A percentile compares a stretch with the other conserved stretches of the same genome.
Conservation (phyloP, 345 rosid species). For the Aquilaria malaccensis region DNA sequence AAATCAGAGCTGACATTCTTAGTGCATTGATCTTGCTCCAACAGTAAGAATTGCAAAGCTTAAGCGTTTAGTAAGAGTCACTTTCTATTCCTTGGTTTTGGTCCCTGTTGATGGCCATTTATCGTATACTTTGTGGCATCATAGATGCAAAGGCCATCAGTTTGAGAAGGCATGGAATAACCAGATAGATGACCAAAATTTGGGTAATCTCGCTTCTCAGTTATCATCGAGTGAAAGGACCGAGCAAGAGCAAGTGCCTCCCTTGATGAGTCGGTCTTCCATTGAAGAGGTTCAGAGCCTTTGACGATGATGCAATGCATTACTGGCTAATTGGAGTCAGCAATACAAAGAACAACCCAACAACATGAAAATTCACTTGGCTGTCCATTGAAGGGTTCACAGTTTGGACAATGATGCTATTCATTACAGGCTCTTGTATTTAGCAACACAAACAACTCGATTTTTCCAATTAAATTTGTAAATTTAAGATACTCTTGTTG, state of each 20-base stretch:
- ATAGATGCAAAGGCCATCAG: constrained; percentile 61
- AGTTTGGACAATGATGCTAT: no score
- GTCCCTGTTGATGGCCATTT: background rate
- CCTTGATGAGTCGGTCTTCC: background rate
- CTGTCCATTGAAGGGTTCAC: no score
- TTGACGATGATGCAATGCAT: constrained; percentile 5
- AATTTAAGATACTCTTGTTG: no score
- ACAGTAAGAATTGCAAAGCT: constrained; percentile 38
- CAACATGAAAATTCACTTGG: no score
- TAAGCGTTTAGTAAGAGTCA: background rate
- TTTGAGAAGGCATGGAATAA: constrained; percentile 62
- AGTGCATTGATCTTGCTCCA: constrained; percentile 56
- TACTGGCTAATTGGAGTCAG: no score
- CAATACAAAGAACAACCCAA: no score
- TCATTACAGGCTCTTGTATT: no score
- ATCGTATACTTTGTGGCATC: background rate
- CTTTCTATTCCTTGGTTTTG: background rate
- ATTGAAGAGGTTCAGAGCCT: constrained; percentile 1
- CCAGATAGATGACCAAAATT: constrained; percentile 56
- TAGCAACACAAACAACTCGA: no score
- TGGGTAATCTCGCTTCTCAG: constrained; percentile 26
- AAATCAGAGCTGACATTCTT: constrained; percentile 46
- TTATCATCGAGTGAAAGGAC: constrained; percentile 14
- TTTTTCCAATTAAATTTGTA: no score
- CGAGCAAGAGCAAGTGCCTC: background rate